Base-by-base conservation (phyloP, 129 eudicot genomes). In the Arctium minus region DNA sequence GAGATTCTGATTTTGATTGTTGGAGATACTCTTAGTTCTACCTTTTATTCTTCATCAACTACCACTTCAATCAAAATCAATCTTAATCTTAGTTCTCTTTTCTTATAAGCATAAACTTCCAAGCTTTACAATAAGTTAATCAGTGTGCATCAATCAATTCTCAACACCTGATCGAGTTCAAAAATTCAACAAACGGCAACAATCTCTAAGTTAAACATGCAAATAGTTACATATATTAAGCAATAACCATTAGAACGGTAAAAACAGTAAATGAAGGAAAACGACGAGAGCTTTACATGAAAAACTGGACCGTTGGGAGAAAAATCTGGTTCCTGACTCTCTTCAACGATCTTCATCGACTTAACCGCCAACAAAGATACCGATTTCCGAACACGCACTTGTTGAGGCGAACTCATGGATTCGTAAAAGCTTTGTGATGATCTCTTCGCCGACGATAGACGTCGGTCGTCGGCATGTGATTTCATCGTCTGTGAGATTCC, bases 271-370 rank as follows among this genome's bases (percentile, higher is more conserved):
- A 65, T 4, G 18, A 80, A 67, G 60, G 5, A 22, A 22, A 22
- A 22, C 27, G 27, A 9, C 12, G 75, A 79, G 32, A 38, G 13
- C 13, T 56, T 56, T 73, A 88, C 91, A 39, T 81, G 32, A 33
- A 60, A 31, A 8, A 87, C 6, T 4, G 92, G 85, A 46, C 92
- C 91, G 35, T 89, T 92, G 5, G 88, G 65, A 70, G 89, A 81
- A 32, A 83, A 75, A 29, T 46, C 80, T 2, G 89, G 72, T 60
- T 88, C 89, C 62, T 85, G 76, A 27, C 78, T 76, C 44, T 84
- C 82, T 48, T 82, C 89, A 53, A 80, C 78, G 46, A 80, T 73
- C 82, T 80, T 83, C 87, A 88, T 86, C 44, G 92, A 86, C 82
- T 88, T 86, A 74, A 92, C 89, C 10, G 84, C 53, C 18, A 80